Evolutionary conservation across 2,329 filamentous ascomycete genomes (phyloP).

Genomic region (Atkinsonella hypoxylon): DNA sequence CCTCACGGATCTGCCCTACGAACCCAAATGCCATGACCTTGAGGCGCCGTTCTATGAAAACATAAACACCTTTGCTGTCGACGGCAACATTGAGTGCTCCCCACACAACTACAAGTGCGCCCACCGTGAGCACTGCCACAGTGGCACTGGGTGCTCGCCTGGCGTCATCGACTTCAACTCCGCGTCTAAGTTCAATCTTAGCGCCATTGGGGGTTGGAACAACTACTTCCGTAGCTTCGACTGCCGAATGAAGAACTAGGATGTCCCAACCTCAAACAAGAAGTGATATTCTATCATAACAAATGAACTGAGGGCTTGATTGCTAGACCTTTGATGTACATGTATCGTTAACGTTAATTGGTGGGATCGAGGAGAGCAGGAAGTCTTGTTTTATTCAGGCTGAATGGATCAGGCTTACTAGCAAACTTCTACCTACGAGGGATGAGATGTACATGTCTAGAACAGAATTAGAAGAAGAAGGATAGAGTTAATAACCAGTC

Average conservation of each 20-base stretch:
- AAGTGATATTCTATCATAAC: too few species aligned
- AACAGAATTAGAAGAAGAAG: too few species aligned
- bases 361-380: not conserved
- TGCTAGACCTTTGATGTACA: not conserved
- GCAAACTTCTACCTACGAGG: too few species aligned
- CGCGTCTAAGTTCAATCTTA: conserved; percentile 34
- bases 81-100: conserved; percentile 37
- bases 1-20: too few species aligned
- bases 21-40: conserved; percentile 36
- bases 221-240: conserved; percentile 22
- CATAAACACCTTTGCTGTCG: conserved; percentile 37
- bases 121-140: conserved; percentile 27
- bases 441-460: not conserved
- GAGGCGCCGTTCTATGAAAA: conserved; percentile 27
- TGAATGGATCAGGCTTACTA: not conserved
- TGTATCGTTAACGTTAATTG: not conserved
- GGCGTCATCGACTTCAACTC: conserved; percentile 34
- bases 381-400: not conserved
- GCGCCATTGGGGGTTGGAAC: conserved; percentile 33
- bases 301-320: too few species aligned
- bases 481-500: too few species aligned
- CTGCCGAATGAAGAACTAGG: conserved; percentile 12
- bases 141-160: conserved; percentile 40
- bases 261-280: too few species aligned
- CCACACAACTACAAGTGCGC: conserved; percentile 30